A percentile compares a stretch with the other conserved stretches of the same genome.
Conservation (phyloP, 2,329 filamentous ascomycete species). For the Harringtonia lauricola region DNA sequence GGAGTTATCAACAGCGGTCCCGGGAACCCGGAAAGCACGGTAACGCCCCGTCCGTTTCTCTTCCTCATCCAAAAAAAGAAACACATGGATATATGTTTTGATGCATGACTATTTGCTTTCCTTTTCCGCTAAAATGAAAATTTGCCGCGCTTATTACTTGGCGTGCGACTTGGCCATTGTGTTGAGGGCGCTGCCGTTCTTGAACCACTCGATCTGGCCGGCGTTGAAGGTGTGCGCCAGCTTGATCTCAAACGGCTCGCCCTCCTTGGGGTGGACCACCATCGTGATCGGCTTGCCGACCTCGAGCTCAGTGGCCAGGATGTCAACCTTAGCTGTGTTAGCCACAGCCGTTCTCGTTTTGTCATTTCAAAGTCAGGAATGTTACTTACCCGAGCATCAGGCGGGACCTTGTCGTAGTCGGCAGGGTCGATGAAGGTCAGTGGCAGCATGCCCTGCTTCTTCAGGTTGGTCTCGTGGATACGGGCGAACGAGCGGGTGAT, state of each 20-base stretch:
- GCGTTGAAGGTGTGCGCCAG: slow-evolving; percentile 97
- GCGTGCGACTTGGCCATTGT: slow-evolving; percentile 73
- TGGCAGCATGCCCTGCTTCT: slow-evolving; percentile 99
- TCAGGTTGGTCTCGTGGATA: slow-evolving; percentile 99
- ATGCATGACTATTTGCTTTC: too few relatives aligned
- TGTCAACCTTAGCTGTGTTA: slow-evolving; percentile 47
- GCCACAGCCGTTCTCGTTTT: background rate
- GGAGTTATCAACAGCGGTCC: too few relatives aligned
- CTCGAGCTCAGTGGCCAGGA: slow-evolving; percentile 77
- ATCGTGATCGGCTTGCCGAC: slow-evolving; percentile 91
- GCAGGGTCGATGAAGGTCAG: slow-evolving; percentile 88
- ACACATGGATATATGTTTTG: too few relatives aligned
- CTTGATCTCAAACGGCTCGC: slow-evolving; percentile 67
- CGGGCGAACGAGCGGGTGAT: slow-evolving; percentile 92
- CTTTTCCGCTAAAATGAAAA: too few relatives aligned
- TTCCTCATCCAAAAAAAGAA: too few relatives aligned
- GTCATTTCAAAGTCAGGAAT: background rate
- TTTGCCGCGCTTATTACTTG: background rate
- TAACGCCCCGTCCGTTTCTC: too few relatives aligned
- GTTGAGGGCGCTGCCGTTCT: slow-evolving; percentile 94
- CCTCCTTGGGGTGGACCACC: slow-evolving; percentile 83
- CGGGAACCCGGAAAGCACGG: too few relatives aligned
- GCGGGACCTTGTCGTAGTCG: slow-evolving; percentile 95
- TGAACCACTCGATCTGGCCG: slow-evolving; percentile 97
- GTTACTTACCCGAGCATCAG: slow-evolving; percentile 63